Evolutionary conservation across 2,329 filamentous ascomycete genomes (phyloP).

Genomic region (Ophiostoma angusticollis): DNA sequence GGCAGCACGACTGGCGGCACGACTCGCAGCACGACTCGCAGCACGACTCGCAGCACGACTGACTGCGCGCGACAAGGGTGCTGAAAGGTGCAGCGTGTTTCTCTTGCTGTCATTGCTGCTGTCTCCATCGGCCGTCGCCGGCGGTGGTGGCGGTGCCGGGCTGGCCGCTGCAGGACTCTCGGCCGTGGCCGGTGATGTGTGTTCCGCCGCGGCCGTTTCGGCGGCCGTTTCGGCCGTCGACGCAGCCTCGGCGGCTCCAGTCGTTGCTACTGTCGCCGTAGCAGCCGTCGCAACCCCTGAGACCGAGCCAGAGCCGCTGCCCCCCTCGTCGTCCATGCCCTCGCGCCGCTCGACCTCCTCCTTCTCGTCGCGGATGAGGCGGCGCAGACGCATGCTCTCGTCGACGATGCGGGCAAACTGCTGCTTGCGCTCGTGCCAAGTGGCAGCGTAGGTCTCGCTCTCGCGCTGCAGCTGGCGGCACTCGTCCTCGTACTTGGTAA

Average conservation of each 20-base stretch:
- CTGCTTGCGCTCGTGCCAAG: slow-evolving; percentile 72
- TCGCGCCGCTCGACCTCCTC: slow-evolving; percentile 83
- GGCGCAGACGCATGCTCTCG: slow-evolving; percentile 74
- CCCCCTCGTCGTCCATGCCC: slow-evolving; percentile 59
- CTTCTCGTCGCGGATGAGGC: slow-evolving; percentile 86
- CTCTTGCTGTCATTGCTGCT: neutral
- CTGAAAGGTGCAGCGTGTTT: no score
- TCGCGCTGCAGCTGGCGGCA: slow-evolving; percentile 79
- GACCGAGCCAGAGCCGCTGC: no score
- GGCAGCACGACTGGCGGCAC: slow-evolving; percentile 20
- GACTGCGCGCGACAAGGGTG: no score
- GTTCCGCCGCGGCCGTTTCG: no score
- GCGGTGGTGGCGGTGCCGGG: neutral
- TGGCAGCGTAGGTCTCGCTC: slow-evolving; percentile 65
- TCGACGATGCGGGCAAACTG: slow-evolving; percentile 84
- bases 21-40: slow-evolving; percentile 21
- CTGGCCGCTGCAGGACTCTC: no score
- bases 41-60: neutral
- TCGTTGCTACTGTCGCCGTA: slow-evolving; percentile 26
- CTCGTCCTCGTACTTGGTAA: slow-evolving; percentile 75
- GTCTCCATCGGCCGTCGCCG: neutral
- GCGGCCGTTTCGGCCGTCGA: no score
- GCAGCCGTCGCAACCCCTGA: slow-evolving; percentile 45
- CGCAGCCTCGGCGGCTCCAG: slow-evolving; percentile 30
- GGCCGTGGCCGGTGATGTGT: no score